Conservation (phyloP, 257 asterid genomes). For the Nicotiana tomentosiformis region DNA sequence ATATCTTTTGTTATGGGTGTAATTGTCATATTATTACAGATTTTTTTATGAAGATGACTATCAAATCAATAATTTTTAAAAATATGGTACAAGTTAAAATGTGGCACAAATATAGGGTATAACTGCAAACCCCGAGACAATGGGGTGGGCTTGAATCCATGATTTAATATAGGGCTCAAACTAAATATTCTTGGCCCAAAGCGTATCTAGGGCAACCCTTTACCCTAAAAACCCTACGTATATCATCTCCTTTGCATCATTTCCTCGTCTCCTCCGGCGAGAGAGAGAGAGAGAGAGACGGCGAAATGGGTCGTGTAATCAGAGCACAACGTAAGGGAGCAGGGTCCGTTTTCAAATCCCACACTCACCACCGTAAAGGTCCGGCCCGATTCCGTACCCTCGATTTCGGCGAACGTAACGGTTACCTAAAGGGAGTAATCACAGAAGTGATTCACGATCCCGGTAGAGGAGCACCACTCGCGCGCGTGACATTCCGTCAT, state of each 20-base stretch:
- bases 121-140: no score
- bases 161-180: no score
- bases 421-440: slow-evolving; percentile 23
- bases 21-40: no score
- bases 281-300: neutral
- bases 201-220: no score
- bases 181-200: no score
- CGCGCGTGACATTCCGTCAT: slow-evolving; percentile 22
- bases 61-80: no score
- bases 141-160: no score
- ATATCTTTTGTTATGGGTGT: no score
- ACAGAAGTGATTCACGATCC: slow-evolving; percentile 31
- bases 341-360: slow-evolving; percentile 26
- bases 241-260: neutral
- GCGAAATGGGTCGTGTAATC: slow-evolving; percentile 26
- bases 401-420: slow-evolving; percentile 30
- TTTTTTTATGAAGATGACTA: no score
- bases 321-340: slow-evolving; percentile 33
- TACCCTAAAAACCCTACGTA: neutral
- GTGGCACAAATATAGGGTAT: no score
- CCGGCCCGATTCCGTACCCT: slow-evolving; percentile 26
- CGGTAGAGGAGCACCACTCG: slow-evolving; percentile 30
- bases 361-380: slow-evolving; percentile 30
- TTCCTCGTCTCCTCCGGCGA: neutral
- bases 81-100: no score